Conservation (phyloP, 768 basidiomycete genomes). For the Kwoniella europaea region DNA sequence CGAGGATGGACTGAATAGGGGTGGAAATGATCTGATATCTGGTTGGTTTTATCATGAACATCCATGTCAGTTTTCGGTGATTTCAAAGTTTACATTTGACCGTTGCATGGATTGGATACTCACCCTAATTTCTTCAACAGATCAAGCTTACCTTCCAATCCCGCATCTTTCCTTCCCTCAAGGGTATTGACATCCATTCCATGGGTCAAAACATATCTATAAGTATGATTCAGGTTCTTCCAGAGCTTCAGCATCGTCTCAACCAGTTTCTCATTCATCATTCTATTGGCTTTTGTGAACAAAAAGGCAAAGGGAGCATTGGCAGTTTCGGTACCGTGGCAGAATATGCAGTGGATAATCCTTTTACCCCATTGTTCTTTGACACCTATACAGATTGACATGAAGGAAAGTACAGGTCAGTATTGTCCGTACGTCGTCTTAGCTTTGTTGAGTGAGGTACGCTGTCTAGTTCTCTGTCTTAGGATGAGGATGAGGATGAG, state of each 20-base stretch:
- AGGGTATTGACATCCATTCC: constrained; percentile 29
- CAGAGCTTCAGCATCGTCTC: constrained; percentile 30
- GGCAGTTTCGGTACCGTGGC: constrained; percentile 47
- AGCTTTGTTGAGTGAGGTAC: too few relatives aligned
- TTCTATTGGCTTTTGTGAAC: constrained; percentile 13
- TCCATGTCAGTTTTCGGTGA: too few relatives aligned
- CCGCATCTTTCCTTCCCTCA: constrained; percentile 30
- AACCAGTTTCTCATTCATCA: constrained; percentile 28
- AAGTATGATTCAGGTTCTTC: constrained; percentile 24
- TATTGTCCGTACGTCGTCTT: not conserved
- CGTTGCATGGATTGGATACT: not conserved
- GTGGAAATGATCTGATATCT: constrained; percentile 33
- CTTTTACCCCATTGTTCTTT: constrained; percentile 41
- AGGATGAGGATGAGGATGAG: not conserved
- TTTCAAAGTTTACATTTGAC: not conserved
- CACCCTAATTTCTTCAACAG: constrained; percentile 29
- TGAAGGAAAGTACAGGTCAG: not conserved
- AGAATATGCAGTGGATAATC: constrained; percentile 45
- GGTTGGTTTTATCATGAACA: too few relatives aligned
- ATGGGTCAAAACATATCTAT: constrained; percentile 36
- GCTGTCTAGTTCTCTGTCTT: too few relatives aligned
- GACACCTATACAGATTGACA: constrained; percentile 22
- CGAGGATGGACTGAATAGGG: constrained; percentile 18
- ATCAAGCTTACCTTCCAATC: constrained; percentile 25
- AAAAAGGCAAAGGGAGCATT: constrained; percentile 35